Percentiles rank a stretch among this genome's conserved stretches.
Evolutionary conservation across 208 protist genomes (phyloP).

Genomic region (Leishmania gerbilli): DNA sequence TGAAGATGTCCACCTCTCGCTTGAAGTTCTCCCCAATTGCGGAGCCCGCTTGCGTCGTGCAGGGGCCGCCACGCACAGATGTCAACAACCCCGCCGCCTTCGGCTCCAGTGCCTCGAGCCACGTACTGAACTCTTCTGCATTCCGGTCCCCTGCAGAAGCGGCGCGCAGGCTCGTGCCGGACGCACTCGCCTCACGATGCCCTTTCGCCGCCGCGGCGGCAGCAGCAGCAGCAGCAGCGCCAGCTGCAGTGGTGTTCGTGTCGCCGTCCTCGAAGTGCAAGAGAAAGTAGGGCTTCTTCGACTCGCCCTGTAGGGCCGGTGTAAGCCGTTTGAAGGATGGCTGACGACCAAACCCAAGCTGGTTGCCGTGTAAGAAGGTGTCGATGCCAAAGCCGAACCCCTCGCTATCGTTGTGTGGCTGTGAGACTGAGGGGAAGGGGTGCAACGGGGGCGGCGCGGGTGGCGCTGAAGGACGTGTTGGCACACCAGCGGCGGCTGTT

Average conservation of each 20-base stretch:
- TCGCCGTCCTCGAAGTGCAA: conserved; percentile 7
- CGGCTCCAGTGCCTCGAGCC: conserved; percentile 27
- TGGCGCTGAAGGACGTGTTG: not conserved
- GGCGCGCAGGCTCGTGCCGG: not conserved
- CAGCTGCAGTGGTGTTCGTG: not conserved
- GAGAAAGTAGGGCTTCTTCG: conserved; percentile 11
- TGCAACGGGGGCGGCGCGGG: not conserved
- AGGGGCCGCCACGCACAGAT: conserved; percentile 1
- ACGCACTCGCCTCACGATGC: not conserved
- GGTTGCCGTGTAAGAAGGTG: conserved; percentile 58
- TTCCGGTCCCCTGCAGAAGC: conserved; percentile 8
- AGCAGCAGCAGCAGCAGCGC: not conserved
- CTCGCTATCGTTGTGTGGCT: conserved; percentile 1
- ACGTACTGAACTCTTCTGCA: conserved; percentile 29
- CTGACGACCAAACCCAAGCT: conserved; percentile 67
- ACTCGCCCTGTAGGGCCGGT: conserved; percentile 1
- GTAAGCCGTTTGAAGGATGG: conserved; percentile 53
- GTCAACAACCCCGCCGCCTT: conserved; percentile 1
- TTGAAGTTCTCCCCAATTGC: conserved; percentile 34
- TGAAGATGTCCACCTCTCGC: conserved; percentile 43
- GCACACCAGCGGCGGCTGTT: not conserved
- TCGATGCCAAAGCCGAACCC: conserved; percentile 72
- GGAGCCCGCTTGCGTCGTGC: not conserved
- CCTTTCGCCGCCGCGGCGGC: not conserved
- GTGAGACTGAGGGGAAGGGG: not conserved